phyloP scores from a whole-genome alignment of 2,329 filamentous ascomycete genomes.

The Cordyceps javanica region DNA sequence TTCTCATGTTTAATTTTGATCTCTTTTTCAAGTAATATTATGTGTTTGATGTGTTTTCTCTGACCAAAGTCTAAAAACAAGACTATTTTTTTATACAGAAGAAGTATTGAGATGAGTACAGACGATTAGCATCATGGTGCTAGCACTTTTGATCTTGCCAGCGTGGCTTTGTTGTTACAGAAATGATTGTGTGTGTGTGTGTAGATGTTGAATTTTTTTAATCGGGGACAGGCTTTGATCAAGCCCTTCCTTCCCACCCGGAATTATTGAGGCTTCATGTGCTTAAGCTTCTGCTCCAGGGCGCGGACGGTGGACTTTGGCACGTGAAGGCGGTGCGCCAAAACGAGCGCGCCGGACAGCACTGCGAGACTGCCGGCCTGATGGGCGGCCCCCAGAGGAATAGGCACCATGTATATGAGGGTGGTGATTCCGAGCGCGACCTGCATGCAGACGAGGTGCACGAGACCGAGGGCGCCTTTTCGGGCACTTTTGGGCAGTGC shows the following conservation, averaged over 20 bases:
- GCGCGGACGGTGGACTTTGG: slow-evolving; percentile 59
- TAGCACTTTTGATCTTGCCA: background rate
- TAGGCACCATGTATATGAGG: slow-evolving; percentile 88
- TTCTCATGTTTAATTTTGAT: background rate
- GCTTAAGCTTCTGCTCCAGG: slow-evolving; percentile 46
- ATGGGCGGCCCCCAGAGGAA: slow-evolving; percentile 79
- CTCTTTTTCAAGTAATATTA: background rate
- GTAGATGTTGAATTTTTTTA: background rate
- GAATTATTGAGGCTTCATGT: slow-evolving; percentile 26
- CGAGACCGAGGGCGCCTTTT: slow-evolving; percentile 69
- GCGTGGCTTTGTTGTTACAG: slow-evolving; percentile 4
- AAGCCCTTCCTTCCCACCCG: too few relatives aligned
- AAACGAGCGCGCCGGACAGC: slow-evolving; percentile 71
- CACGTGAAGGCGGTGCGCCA: slow-evolving; percentile 72
- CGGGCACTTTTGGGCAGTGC: slow-evolving; percentile 57
- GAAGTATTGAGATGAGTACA: slow-evolving; percentile 13
- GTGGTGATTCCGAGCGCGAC: slow-evolving; percentile 84
- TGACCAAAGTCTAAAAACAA: background rate
- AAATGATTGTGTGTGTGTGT: too few relatives aligned
- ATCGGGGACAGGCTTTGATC: background rate
- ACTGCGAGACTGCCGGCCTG: slow-evolving; percentile 86
- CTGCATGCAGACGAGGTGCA: slow-evolving; percentile 78
- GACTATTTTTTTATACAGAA: slow-evolving; percentile 7
- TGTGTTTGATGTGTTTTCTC: background rate
- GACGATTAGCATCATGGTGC: background rate